Evolutionary conservation across 768 basidiomycete species (phyloP).

Genomic region (Inosperma sp.): DNA sequence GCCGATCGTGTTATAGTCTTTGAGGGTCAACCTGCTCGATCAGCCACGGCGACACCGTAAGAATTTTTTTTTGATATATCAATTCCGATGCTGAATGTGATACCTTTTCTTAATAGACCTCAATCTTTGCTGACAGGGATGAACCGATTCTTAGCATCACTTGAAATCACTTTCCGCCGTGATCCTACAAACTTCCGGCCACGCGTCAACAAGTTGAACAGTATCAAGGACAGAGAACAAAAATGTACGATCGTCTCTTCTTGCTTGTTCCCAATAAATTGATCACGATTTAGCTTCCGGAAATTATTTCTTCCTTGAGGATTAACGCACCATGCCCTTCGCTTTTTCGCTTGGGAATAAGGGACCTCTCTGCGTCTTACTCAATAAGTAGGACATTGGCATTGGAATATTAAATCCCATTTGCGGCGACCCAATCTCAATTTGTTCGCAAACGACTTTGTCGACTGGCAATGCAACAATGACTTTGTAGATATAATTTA

Average conservation of each 20-base stretch:
- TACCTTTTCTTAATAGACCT: conserved; percentile 47
- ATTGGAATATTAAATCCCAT: too few relatives aligned
- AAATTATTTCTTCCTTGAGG: conserved; percentile 92
- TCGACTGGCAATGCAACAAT: too few relatives aligned
- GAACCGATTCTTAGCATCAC: conserved; percentile 93
- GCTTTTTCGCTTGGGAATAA: too few relatives aligned
- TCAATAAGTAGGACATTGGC: not conserved
- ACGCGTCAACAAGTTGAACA: conserved; percentile 80
- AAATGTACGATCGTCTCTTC: conserved; percentile 49
- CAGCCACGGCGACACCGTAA: conserved; percentile 88
- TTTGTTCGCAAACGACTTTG: too few relatives aligned
- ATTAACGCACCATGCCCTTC: conserved; percentile 42
- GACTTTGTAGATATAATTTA: too few relatives aligned
- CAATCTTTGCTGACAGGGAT: conserved; percentile 94
- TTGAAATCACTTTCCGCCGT: conserved; percentile 97
- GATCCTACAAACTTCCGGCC: conserved; percentile 94
- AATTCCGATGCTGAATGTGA: not conserved
- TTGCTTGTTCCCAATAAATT: not conserved
- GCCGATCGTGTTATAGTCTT: conserved; percentile 97
- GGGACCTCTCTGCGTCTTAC: too few relatives aligned
- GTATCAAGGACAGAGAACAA: conserved; percentile 86
- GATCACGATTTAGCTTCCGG: conserved; percentile 54
- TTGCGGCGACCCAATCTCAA: too few relatives aligned
- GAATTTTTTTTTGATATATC: not conserved
- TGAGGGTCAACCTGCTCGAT: conserved; percentile 77